Conservation (phyloP, 1,284 basidiomycete genomes). For the Trametes hirsuta region DNA sequence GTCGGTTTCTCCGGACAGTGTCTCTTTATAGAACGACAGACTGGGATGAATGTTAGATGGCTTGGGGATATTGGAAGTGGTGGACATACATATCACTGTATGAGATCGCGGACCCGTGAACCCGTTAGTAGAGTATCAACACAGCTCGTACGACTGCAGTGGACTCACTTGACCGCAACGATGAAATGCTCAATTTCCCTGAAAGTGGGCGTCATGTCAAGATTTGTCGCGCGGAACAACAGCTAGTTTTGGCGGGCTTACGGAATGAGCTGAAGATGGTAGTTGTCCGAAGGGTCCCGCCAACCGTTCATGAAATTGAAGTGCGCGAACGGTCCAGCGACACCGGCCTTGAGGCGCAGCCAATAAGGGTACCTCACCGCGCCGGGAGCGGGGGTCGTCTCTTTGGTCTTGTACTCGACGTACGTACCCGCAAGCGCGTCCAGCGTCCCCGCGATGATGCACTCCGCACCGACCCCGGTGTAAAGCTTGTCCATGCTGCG, state of each 20-base stretch:
- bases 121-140: neutral
- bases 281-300: conserved; percentile 6
- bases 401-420: conserved; percentile 13
- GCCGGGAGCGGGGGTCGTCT: conserved; percentile 10
- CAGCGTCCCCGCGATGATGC: conserved; percentile 21
- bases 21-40: no score
- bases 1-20: no score
- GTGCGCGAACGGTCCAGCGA: conserved; percentile 19
- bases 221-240: neutral
- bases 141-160: neutral
- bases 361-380: conserved; percentile 21
- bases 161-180: conserved; percentile 16
- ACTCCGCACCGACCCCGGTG: conserved; percentile 13
- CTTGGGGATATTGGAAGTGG: no score
- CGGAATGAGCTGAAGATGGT: conserved; percentile 22
- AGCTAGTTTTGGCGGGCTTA: neutral
- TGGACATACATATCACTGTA: conserved; percentile 19
- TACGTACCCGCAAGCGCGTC: conserved; percentile 19
- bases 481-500: conserved; percentile 14
- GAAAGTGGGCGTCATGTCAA: neutral
- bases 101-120: neutral
- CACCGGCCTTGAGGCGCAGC: conserved; percentile 15
- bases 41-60: no score
- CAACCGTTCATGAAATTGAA: conserved; percentile 19
- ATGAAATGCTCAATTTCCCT: conserved; percentile 21